Evolutionary conservation across 1,139 yeast genomes (phyloP).

Genomic region (Meyerozyma smithsonii): DNA sequence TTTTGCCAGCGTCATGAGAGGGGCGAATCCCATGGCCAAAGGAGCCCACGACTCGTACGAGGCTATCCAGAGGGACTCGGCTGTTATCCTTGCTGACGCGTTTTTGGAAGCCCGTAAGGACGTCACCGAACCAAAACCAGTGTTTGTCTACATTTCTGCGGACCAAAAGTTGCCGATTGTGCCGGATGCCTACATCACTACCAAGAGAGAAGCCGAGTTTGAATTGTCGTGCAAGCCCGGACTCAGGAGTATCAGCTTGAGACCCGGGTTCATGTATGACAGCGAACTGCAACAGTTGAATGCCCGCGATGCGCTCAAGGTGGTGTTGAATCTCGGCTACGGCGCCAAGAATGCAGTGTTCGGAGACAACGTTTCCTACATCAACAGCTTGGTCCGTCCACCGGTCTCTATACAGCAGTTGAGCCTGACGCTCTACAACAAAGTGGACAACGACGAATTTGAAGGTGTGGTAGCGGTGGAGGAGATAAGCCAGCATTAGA

Average conservation of each 20-base stretch:
- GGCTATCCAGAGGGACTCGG: slow-evolving; percentile 66
- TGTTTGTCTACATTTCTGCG: slow-evolving; percentile 78
- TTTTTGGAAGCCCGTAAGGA: slow-evolving; percentile 26
- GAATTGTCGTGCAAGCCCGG: slow-evolving; percentile 41
- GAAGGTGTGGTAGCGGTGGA: slow-evolving; percentile 59
- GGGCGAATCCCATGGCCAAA: slow-evolving; percentile 53
- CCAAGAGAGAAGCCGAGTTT: slow-evolving; percentile 75
- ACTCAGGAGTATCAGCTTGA: slow-evolving; percentile 56
- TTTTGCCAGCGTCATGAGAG: slow-evolving; percentile 25
- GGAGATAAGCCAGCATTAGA: slow-evolving; percentile 22
- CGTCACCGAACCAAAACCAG: slow-evolving; percentile 20
- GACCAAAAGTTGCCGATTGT: slow-evolving; percentile 64
- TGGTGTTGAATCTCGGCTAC: slow-evolving; percentile 30
- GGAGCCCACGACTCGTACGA: slow-evolving; percentile 48
- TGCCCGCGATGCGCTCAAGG: slow-evolving; percentile 26
- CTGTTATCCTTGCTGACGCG: slow-evolving; percentile 58
- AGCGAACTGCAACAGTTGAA: slow-evolving; percentile 25
- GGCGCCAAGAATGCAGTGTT: slow-evolving; percentile 35
- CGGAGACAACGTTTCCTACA: slow-evolving; percentile 22
- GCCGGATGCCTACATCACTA: slow-evolving; percentile 64
- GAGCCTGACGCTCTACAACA: slow-evolving; percentile 53
- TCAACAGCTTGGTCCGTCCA: slow-evolving; percentile 56
- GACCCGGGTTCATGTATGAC: slow-evolving; percentile 87
- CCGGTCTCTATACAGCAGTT: slow-evolving; percentile 67
- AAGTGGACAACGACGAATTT: slow-evolving; percentile 45